Percentiles rank a stretch among this genome's conserved stretches.
These are phyloP conservation scores for Ochetophila trinervis DNA, from an alignment of 306 rosid genomes.

Conservation along the genomic window DNA sequence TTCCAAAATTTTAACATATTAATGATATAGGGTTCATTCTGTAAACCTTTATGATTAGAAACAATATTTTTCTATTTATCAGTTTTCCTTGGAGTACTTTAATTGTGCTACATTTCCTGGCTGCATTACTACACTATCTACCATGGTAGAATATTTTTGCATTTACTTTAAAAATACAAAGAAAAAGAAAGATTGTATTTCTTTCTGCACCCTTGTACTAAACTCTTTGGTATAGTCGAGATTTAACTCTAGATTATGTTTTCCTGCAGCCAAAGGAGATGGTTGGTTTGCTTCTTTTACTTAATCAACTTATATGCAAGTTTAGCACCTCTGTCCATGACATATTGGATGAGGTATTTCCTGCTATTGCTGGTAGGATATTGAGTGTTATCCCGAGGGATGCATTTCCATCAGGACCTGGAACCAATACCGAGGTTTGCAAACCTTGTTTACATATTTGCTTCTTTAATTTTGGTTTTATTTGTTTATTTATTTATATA, in stretches of 20 bases:
- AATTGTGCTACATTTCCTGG: too few species aligned
- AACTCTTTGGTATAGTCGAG: neutral
- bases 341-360: conserved; percentile 86
- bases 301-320: conserved; percentile 94
- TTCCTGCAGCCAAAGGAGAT: conserved; percentile 86
- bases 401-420: conserved; percentile 73
- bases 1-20: too few species aligned
- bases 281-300: conserved; percentile 69
- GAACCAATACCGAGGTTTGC: conserved; percentile 81
- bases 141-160: too few species aligned
- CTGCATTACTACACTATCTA: too few species aligned
- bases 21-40: too few species aligned
- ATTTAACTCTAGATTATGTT: conserved; percentile 15
- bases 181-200: too few species aligned
- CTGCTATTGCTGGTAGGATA: conserved; percentile 66
- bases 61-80: too few species aligned
- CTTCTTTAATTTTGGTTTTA: too few species aligned
- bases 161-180: too few species aligned
- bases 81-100: too few species aligned
- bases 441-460: conserved; percentile 3
- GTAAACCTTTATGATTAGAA: too few species aligned
- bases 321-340: conserved; percentile 60
- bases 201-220: too few species aligned
- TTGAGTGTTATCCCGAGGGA: conserved; percentile 73
- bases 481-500: neutral